Evolutionary conservation across 2,329 filamentous ascomycete species (phyloP).

Genomic region (Fusarium subglutinans): DNA sequence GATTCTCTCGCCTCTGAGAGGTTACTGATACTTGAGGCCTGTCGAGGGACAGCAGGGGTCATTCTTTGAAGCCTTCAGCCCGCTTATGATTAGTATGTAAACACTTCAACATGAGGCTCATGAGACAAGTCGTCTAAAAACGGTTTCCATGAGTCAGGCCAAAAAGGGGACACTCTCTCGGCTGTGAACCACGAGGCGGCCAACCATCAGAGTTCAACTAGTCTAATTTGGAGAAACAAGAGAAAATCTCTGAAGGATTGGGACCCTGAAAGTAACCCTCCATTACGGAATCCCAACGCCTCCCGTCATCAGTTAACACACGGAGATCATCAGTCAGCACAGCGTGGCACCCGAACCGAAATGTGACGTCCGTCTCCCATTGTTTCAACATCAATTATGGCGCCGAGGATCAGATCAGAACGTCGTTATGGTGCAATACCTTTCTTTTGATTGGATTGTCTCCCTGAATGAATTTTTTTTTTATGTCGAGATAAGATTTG

Average conservation of each 20-base stretch:
- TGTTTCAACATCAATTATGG: background rate
- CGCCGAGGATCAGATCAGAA: background rate
- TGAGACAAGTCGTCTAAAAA: conserved; percentile 4
- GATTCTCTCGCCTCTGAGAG: conserved; percentile 37
- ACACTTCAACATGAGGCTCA: conserved; percentile 4
- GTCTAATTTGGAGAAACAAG: conserved; percentile 12
- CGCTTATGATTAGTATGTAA: conserved; percentile 3
- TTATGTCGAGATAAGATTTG: conserved; percentile 1
- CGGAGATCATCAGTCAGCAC: conserved; percentile 5
- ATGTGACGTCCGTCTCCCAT: background rate
- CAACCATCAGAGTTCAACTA: conserved; percentile 26
- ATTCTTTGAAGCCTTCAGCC: background rate
- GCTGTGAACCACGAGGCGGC: conserved; percentile 16
- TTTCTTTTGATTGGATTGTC: background rate
- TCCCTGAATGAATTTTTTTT: background rate
- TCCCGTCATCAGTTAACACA: background rate
- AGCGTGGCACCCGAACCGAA: conserved; percentile 4
- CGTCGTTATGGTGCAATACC: background rate
- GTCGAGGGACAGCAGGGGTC: conserved; percentile 13
- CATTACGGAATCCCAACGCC: conserved; percentile 2
- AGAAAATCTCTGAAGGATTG: conserved; percentile 21
- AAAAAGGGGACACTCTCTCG: conserved; percentile 9
- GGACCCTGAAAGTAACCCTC: conserved; percentile 28
- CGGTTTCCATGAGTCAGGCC: conserved; percentile 10
- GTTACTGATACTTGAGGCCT: conserved; percentile 9